A percentile compares a stretch with the other conserved stretches of the same genome.
Evolutionary conservation across 2,329 filamentous ascomycete genomes (phyloP).

Genomic region (Talaromyces sp.): DNA sequence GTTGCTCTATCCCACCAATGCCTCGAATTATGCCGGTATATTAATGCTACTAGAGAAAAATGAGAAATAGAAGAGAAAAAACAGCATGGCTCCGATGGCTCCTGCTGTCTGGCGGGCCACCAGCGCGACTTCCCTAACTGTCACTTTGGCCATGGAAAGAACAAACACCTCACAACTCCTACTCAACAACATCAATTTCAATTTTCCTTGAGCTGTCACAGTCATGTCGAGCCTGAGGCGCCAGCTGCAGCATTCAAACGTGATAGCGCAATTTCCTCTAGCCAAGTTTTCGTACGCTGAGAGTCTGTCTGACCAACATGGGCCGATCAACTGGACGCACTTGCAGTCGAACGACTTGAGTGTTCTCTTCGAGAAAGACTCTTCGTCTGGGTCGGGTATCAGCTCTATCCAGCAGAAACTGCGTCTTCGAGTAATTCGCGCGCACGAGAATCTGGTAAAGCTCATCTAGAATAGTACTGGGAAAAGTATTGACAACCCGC

Average conservation of each 20-base stretch:
- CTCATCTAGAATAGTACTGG: neutral
- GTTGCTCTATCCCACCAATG: neutral
- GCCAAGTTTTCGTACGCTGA: constrained; percentile 44
- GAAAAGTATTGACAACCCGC: neutral
- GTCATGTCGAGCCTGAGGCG: constrained; percentile 5
- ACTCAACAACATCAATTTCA: neutral
- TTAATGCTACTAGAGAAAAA: neutral
- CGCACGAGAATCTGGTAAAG: constrained; percentile 33
- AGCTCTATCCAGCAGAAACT: constrained; percentile 16
- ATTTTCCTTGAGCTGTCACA: neutral
- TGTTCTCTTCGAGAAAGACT: constrained; percentile 30
- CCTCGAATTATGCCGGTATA: neutral
- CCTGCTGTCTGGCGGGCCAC: neutral
- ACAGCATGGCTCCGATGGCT: neutral
- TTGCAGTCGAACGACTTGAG: constrained; percentile 32
- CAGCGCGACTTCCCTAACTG: constrained; percentile 4
- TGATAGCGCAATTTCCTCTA: constrained; percentile 22
- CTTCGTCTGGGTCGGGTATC: constrained; percentile 4
- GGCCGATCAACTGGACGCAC: constrained; percentile 42
- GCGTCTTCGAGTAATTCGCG: constrained; percentile 30
- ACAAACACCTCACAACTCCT: neutral
- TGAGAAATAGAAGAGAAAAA: neutral
- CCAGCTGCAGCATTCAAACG: constrained; percentile 2
- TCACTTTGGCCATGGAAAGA: neutral
- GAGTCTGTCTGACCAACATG: constrained; percentile 29